phyloP scores from a whole-genome alignment of 306 rosid species.

The Ormosia semicastrata region DNA sequence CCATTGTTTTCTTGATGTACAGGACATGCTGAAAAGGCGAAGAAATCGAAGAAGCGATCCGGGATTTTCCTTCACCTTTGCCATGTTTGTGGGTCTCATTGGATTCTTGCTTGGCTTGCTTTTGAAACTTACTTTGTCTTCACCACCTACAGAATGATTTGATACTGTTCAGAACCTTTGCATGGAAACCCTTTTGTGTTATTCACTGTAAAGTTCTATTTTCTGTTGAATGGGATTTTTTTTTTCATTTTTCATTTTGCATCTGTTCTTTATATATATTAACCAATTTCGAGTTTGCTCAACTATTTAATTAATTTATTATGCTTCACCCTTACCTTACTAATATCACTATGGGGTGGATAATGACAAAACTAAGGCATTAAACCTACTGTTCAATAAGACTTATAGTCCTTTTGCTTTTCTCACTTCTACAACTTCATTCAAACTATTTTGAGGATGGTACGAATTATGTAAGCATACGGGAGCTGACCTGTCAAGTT shows the following conservation, averaged over 20 bases:
- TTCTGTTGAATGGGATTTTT: neutral
- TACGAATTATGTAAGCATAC: neutral
- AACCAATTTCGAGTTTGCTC: neutral
- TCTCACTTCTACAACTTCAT: no score
- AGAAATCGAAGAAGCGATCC: conserved; percentile 47
- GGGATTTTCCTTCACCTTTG: conserved; percentile 67
- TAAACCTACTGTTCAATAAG: neutral
- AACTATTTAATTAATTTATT: neutral
- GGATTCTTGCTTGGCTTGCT: conserved; percentile 78
- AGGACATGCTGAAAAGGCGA: conserved; percentile 66
- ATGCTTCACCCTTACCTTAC: neutral
- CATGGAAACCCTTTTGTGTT: conserved; percentile 12
- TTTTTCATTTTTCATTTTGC: neutral
- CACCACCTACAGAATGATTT: conserved; percentile 53
- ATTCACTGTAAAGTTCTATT: conserved; percentile 23
- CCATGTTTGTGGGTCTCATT: conserved; percentile 64
- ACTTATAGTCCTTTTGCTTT: neutral
- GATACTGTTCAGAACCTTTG: neutral
- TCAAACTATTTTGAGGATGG: no score
- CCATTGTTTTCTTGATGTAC: conserved; percentile 5
- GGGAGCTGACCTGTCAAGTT: conserved; percentile 25
- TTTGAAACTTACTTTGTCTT: conserved; percentile 63
- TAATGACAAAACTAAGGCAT: neutral
- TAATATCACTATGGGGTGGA: neutral
- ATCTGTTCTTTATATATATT: neutral